Conservation (phyloP, 2,329 filamentous ascomycete genomes). For the Zymoseptoria ardabiliae region DNA sequence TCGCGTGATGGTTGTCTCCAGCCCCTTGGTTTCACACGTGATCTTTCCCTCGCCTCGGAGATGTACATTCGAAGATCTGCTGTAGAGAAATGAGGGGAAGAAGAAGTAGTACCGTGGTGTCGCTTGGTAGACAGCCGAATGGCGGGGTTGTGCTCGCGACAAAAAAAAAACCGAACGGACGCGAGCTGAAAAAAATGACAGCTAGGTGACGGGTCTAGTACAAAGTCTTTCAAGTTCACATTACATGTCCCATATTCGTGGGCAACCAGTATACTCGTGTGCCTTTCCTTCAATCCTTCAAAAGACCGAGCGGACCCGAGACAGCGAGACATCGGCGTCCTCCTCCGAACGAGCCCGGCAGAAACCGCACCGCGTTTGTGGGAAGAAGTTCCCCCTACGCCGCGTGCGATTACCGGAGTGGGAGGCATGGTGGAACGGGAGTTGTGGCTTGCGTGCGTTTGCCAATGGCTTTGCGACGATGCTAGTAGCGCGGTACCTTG, state of each 20-base stretch:
- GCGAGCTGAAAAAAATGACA: background rate
- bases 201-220: background rate
- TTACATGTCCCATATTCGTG: no score
- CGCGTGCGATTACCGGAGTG: background rate
- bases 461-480: background rate
- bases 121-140: background rate
- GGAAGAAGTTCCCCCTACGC: background rate
- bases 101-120: no score
- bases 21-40: background rate
- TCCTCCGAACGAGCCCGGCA: background rate
- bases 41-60: background rate
- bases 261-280: no score
- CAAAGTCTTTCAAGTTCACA: no score
- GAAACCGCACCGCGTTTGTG: background rate
- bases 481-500: background rate
- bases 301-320: background rate
- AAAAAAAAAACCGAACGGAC: no score
- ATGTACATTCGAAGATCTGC: background rate
- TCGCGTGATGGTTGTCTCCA: background rate
- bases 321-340: background rate
- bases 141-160: no score
- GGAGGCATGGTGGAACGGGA: background rate
- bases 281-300: background rate
- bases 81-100: background rate
- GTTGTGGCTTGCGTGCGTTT: background rate